Percentiles rank a stretch among this genome's conserved stretches.
Evolutionary conservation across 805 yeast species (phyloP).

Genomic region (Blastobotrys muscicola): DNA sequence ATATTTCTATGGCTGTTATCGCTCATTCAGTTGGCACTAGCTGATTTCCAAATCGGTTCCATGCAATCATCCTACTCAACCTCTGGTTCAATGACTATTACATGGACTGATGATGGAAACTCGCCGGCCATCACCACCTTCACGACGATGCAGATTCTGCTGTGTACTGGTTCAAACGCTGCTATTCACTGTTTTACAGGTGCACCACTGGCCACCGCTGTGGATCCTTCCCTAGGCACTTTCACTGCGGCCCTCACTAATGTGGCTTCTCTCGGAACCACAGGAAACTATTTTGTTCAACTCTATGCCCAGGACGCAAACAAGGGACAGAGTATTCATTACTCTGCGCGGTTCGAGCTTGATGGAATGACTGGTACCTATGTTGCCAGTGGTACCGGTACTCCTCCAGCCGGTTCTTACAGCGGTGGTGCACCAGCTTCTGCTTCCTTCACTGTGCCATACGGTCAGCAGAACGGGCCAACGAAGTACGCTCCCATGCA

Average conservation of each 20-base stretch:
- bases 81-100: slow-evolving; percentile 28
- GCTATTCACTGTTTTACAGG: slow-evolving; percentile 34
- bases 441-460: slow-evolving; percentile 43
- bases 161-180: slow-evolving; percentile 61
- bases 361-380: slow-evolving; percentile 59
- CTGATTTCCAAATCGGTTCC: slow-evolving; percentile 38
- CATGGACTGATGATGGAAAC: slow-evolving; percentile 50
- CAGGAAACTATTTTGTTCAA: slow-evolving; percentile 71
- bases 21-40: slow-evolving; percentile 23
- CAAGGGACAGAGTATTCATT: slow-evolving; percentile 50
- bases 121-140: slow-evolving; percentile 39
- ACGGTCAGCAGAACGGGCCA: slow-evolving; percentile 67
- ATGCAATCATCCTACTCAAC: slow-evolving; percentile 28
- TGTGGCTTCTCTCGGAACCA: slow-evolving; percentile 37
- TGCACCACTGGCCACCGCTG: slow-evolving; percentile 22
- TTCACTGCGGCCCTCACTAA: slow-evolving; percentile 34
- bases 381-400: slow-evolving; percentile 36
- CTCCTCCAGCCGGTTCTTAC: slow-evolving; percentile 33
- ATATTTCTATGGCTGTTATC: background rate
- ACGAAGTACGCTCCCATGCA: slow-evolving; percentile 92
- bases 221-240: slow-evolving; percentile 9
- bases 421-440: slow-evolving; percentile 37
- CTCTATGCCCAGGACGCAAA: slow-evolving; percentile 38
- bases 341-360: slow-evolving; percentile 56
- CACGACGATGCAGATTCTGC: slow-evolving; percentile 37